phyloP scores from a whole-genome alignment of 768 basidiomycete species.

The Phanerodontia chrysosporium region DNA sequence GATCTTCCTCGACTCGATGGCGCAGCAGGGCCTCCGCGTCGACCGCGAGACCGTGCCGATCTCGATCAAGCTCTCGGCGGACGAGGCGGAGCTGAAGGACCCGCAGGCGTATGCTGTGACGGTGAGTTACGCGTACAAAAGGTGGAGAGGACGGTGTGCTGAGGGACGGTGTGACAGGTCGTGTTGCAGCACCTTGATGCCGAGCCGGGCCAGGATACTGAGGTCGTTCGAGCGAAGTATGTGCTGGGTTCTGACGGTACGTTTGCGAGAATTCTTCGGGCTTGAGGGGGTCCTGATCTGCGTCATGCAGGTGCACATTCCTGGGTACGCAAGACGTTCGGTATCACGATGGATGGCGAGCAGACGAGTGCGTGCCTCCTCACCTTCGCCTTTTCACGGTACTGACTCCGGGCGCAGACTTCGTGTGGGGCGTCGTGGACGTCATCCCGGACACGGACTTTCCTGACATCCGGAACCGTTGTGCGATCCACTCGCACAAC shows the following conservation, averaged over 20 bases:
- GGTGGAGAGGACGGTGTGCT: neutral
- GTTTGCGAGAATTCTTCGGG: constrained; percentile 9
- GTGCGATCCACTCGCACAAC: constrained; percentile 46
- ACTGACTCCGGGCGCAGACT: constrained; percentile 37
- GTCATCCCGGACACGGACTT: constrained; percentile 46
- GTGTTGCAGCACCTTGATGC: constrained; percentile 39
- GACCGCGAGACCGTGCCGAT: constrained; percentile 47
- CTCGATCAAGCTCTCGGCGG: constrained; percentile 42
- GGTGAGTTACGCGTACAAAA: constrained; percentile 16
- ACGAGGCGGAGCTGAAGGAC: constrained; percentile 39
- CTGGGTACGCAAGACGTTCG: constrained; percentile 72
- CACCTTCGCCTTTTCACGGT: neutral
- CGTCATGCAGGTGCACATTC: constrained; percentile 63
- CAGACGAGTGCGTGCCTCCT: constrained; percentile 40
- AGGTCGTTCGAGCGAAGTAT: constrained; percentile 64
- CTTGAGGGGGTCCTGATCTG: neutral
- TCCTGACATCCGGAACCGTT: constrained; percentile 47
- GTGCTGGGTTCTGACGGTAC: constrained; percentile 72
- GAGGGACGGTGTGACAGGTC: constrained; percentile 30
- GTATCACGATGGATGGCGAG: constrained; percentile 73
- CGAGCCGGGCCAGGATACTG: constrained; percentile 35
- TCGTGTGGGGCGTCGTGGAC: constrained; percentile 83
- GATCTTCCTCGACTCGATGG: constrained; percentile 56
- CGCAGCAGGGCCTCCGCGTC: constrained; percentile 41
- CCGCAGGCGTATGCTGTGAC: constrained; percentile 31